Conservation (phyloP, 805 yeast species). For the Sugiyamaella qingdaonensis region DNA sequence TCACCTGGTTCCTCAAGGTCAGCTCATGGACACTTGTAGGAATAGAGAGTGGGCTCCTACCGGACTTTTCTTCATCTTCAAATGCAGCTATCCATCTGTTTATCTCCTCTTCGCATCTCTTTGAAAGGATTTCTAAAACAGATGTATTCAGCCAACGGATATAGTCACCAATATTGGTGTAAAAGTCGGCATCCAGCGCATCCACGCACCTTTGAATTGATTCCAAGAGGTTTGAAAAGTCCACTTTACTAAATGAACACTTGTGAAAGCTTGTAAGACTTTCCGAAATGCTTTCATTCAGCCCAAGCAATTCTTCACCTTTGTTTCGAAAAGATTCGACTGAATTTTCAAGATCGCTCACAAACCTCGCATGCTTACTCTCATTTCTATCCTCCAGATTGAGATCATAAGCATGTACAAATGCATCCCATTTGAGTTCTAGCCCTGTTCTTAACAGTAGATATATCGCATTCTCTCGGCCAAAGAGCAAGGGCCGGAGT, state of each 20-base stretch:
- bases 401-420: conserved; percentile 48
- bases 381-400: conserved; percentile 28
- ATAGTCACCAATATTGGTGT: conserved; percentile 33
- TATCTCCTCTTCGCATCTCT: conserved; percentile 27
- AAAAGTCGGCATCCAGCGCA: conserved; percentile 36
- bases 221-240: conserved; percentile 24
- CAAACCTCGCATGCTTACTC: conserved; percentile 31
- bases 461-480: conserved; percentile 17
- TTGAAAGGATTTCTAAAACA: conserved; percentile 29
- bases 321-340: conserved; percentile 33
- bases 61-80: not conserved
- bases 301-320: conserved; percentile 28
- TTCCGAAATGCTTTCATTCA: conserved; percentile 28
- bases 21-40: conserved; percentile 23
- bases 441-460: conserved; percentile 34
- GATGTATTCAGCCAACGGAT: conserved; percentile 35
- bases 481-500: conserved; percentile 32
- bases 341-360: conserved; percentile 32
- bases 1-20: conserved; percentile 26
- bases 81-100: conserved; percentile 25
- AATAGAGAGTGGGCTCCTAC: not conserved
- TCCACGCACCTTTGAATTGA: conserved; percentile 38
- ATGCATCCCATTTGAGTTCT: conserved; percentile 49
- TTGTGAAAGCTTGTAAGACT: conserved; percentile 26
- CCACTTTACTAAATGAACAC: conserved; percentile 27